Percentiles rank a stretch among this genome's conserved stretches.
Evolutionary conservation across 306 rosid genomes (phyloP).

Genomic region (Ochetophila trinervis): DNA sequence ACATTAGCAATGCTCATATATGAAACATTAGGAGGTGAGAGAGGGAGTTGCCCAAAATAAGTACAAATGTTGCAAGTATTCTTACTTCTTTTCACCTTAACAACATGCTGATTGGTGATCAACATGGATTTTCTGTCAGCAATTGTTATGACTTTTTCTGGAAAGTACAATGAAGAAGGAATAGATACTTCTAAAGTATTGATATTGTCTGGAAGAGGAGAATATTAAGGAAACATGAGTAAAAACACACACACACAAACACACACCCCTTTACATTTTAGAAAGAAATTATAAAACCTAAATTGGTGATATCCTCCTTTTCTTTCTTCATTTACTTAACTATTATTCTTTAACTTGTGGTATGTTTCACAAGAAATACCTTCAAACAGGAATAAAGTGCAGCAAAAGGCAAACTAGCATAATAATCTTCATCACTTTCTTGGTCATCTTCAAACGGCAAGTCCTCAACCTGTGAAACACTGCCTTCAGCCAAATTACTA

Average conservation of each 20-base stretch:
- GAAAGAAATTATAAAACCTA: not conserved
- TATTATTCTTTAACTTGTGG: not conserved
- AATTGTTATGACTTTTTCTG: too few species aligned
- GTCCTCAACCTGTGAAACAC: slow-evolving; percentile 37
- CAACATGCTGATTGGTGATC: too few species aligned
- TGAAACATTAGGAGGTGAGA: too few species aligned
- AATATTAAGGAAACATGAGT: not conserved
- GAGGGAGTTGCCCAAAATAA: not conserved
- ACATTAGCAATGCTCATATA: too few species aligned
- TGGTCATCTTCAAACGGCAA: slow-evolving; percentile 56
- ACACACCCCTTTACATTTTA: too few species aligned
- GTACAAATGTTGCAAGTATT: too few species aligned
- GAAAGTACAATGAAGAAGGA: too few species aligned
- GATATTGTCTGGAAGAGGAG: too few species aligned
- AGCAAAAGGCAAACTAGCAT: slow-evolving; percentile 87
- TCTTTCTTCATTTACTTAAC: not conserved
- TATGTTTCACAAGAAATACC: slow-evolving; percentile 37
- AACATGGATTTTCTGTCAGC: too few species aligned
- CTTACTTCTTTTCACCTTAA: too few species aligned
- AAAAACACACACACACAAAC: too few species aligned
- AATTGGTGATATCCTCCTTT: not conserved
- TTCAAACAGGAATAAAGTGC: slow-evolving; percentile 80
- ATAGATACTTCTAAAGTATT: too few species aligned
- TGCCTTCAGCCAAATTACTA: slow-evolving; percentile 61
- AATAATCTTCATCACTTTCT: slow-evolving; percentile 84